Evolutionary conservation across 1,284 basidiomycete species (phyloP), one percentile per base, ranked within the genome.

Genomic region (Vanrija pseudolonga): DNA sequence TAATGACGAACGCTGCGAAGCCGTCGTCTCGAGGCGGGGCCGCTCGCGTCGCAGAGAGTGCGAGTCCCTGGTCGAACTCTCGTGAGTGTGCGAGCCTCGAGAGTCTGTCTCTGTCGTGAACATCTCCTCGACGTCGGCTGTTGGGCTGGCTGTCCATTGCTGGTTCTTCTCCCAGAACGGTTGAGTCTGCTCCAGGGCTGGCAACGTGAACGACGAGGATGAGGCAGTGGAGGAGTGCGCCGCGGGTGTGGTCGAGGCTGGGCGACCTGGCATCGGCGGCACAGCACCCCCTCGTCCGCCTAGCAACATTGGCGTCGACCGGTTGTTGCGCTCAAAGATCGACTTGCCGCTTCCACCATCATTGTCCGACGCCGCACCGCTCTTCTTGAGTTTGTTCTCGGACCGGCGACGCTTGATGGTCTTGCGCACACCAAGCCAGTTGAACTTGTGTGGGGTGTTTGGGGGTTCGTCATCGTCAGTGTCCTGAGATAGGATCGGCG

Each of bases 341-440:
- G 32, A 32, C 14, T 15, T 32, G 32, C 32, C 32, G 32, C 9
- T 32, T 32, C 32, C 32, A 2, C 14, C 32, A 7, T 56, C 50
- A 32, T 47, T 50, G 18, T 57, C 51, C 6, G 55, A 43, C n/a
- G 50, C 6, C 23, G 50, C 38, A 19, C 55, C 55, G 12, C 51
- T 57, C 28, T 52, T 49, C 14, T 53, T 47, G 19, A 70, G 45
- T 46, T 64, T 64, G 14, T 44, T 45, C 17, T 72, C 70, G 7
- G 70, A 72, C 9, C 59, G 53, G 9, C 66, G 60, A 18, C 71
- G 53, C 41, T 63, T 65, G 37, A 64, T 61, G 1, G 66, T 56
- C 56, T 70, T 73, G 51, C 53, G 61, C 11, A 74, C 64, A 1
- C 70, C 69, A 0, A 75, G 61, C 73, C 73, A 75, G 48, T 66